Base-by-base conservation (phyloP, 768 basidiomycete species). In the Hygrophorus russula region DNA sequence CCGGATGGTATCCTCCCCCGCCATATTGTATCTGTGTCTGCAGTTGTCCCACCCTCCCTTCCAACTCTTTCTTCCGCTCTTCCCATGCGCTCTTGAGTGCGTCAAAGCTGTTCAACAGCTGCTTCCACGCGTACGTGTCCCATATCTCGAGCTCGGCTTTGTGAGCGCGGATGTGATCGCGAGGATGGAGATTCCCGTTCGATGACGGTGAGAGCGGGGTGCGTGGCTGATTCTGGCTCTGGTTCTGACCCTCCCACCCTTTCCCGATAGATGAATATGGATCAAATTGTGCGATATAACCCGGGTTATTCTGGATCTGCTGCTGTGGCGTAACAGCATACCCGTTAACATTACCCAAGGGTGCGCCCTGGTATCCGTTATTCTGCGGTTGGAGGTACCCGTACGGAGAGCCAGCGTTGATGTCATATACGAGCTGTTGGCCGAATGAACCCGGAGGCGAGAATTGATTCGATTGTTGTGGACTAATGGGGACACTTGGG, bases 61-160 rank as follows among this genome's bases (percentile, higher is more conserved):
- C 69, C 12, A 82, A 59, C 49, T 82, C 78, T 39, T 60, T 64
- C 56, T 76, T 80, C 45, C 80, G 66, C 24, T 41, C 50, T 36
- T 71, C 73, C 86, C 86, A 89, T 1, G 79, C 70, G 17, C 61
- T 59, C 60, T 78, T 81, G 50, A 89, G 68, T 9, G 64, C 62
- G 42, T 87, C 81, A 46, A 86, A 82, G 0, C 71, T 53, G 46
- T 60, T 60, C 20, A 84, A 57, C 30, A 79, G 65, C 61, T 83
- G 81, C 57, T 79, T 85, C 84, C 84, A 87, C 10, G 79, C 62
- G 45, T 72, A 74, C 5, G 59, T 30, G 51, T 86, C 80, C 84
- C 84, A 87, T 5, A 71, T 62, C 50, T 86, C 86, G 19, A 89
- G 66, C 56, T 78, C 75, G 0, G 64, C 54, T 50, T 86, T 87